These are phyloP conservation scores for Rutstroemia sp. DNA, from an alignment of 2,329 filamentous ascomycete genomes.

Conservation along the genomic window DNA sequence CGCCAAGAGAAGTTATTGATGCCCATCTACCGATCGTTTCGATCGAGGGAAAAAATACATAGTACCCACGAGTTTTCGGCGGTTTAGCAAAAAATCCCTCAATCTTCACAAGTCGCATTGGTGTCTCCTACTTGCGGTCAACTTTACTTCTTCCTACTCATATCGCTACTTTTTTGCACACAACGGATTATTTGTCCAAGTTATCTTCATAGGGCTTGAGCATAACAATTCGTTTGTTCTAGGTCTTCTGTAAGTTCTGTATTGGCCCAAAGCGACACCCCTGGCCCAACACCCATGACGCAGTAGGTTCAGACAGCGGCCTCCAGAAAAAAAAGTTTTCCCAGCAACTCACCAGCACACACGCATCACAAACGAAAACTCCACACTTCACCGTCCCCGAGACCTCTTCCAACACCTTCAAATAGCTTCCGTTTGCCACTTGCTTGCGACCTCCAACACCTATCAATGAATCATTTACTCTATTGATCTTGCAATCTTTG, in stretches of 20 bases:
- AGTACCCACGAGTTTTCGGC: not conserved
- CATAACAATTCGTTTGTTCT: no score
- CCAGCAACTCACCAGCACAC: not conserved
- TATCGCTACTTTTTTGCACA: not conserved
- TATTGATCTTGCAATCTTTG: slow-evolving; percentile 9
- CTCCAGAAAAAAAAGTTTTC: slow-evolving; percentile 5
- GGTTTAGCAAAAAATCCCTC: not conserved
- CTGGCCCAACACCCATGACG: slow-evolving; percentile 1
- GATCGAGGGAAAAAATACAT: not conserved
- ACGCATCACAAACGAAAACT: not conserved
- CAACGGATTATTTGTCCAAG: no score
- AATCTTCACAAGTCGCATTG: not conserved
- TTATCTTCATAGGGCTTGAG: no score
- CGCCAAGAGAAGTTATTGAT: not conserved
- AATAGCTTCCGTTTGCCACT: not conserved
- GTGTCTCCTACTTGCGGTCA: not conserved
- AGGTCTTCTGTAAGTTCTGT: no score
- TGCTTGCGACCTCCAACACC: not conserved
- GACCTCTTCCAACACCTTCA: not conserved
- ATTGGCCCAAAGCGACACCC: no score
- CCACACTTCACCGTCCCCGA: not conserved
- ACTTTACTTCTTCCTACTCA: not conserved
- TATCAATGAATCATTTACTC: slow-evolving; percentile 5
- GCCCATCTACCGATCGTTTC: not conserved
- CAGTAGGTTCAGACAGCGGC: not conserved